Evolutionary conservation across 1,284 basidiomycete species (phyloP).

Genomic region (Marasmius sp.): DNA sequence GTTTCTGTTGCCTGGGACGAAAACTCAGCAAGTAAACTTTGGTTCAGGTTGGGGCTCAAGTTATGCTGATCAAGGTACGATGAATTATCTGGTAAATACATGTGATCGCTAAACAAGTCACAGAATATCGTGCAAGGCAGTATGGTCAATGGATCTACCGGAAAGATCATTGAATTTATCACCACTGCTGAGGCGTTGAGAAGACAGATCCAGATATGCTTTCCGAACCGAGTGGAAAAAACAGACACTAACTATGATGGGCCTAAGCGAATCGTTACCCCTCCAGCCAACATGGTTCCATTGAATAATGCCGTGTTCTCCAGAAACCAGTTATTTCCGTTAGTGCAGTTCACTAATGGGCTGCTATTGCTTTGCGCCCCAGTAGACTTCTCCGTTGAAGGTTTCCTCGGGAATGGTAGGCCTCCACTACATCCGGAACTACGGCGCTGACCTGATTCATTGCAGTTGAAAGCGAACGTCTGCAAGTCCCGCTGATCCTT

Average conservation of each 20-base stretch:
- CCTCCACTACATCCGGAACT: neutral
- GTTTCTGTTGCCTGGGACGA: neutral
- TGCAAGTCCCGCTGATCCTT: conserved; percentile 72
- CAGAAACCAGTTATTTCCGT: neutral
- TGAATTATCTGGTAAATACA: neutral
- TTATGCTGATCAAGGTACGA: conserved; percentile 67
- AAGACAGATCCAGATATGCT: conserved; percentile 21
- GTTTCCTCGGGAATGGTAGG: conserved; percentile 39
- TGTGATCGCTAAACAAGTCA: neutral
- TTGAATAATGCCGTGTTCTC: neutral
- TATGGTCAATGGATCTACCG: conserved; percentile 86
- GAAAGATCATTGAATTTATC: conserved; percentile 64
- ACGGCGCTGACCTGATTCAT: neutral
- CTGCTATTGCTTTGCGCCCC: neutral
- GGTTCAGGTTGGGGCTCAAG: conserved; percentile 56
- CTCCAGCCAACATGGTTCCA: neutral
- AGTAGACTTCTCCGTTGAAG: neutral
- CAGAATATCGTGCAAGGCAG: conserved; percentile 66
- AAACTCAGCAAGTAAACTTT: conserved; percentile 15
- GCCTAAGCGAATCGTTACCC: neutral
- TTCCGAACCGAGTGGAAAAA: conserved; percentile 22
- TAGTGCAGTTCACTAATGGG: neutral
- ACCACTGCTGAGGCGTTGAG: conserved; percentile 32
- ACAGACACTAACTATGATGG: conserved; percentile 13
- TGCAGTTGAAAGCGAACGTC: neutral